Evolutionary conservation across 2,329 filamentous ascomycete species (phyloP).

Genomic region (Hypoxylon sp.): DNA sequence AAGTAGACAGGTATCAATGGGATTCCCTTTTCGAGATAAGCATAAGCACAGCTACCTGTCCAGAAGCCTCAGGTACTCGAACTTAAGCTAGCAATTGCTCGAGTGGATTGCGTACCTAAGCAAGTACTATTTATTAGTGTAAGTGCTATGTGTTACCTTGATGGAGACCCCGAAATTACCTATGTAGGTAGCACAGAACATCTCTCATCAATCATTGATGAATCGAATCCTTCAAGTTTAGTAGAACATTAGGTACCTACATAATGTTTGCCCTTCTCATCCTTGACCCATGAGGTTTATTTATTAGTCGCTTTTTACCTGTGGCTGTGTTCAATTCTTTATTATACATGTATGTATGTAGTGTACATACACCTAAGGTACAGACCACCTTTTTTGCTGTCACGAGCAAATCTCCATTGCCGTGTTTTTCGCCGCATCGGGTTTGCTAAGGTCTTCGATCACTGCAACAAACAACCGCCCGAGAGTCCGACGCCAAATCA

Average conservation of each 20-base stretch:
- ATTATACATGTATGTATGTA: no score
- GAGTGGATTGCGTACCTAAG: slow-evolving; percentile 4
- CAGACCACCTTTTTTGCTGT: not conserved
- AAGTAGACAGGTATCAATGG: slow-evolving; percentile 7
- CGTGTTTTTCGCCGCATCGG: slow-evolving; percentile 12
- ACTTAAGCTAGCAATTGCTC: not conserved
- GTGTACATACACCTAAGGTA: no score
- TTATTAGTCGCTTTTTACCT: not conserved
- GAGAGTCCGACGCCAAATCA: slow-evolving; percentile 32
- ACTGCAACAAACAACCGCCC: slow-evolving; percentile 15
- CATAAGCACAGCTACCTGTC: slow-evolving; percentile 23
- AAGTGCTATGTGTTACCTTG: slow-evolving; percentile 2
- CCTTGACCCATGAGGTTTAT: not conserved
- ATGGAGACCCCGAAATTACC: slow-evolving; percentile 26
- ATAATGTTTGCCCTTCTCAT: not conserved
- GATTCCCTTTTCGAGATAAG: slow-evolving; percentile 33
- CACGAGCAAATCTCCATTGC: slow-evolving; percentile 16
- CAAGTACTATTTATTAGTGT: slow-evolving; percentile 21
- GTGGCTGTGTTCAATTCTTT: not conserved
- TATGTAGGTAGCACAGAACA: slow-evolving; percentile 6
- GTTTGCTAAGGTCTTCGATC: slow-evolving; percentile 11
- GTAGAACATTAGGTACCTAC: slow-evolving; percentile 2
- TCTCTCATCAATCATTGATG: not conserved
- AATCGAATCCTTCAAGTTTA: not conserved
- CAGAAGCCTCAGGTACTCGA: slow-evolving; percentile 13